A percentile compares a stretch with the other conserved stretches of the same genome.
These are phyloP conservation scores for Phaeophleospora eucalypticola DNA, from an alignment of 2,329 filamentous ascomycete species.

Conservation along the genomic window DNA sequence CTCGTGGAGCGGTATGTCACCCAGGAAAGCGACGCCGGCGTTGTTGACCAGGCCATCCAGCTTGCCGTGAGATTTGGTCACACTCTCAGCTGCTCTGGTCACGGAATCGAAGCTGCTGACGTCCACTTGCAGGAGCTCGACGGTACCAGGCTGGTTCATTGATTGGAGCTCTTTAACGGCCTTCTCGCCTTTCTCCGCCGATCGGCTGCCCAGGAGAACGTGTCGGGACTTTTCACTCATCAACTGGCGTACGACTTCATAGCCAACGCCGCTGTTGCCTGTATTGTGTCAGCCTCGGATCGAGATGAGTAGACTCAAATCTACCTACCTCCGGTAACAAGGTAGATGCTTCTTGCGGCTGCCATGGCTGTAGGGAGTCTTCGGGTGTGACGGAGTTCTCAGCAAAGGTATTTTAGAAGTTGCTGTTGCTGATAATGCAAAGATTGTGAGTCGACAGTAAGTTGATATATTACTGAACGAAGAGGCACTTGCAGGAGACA, in stretches of 20 bases:
- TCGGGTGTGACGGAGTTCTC: too few relatives aligned
- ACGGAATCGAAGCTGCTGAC: slow-evolving; percentile 24
- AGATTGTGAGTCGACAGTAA: too few relatives aligned
- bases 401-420: too few relatives aligned
- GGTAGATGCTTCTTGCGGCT: background rate
- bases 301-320: background rate
- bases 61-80: slow-evolving; percentile 25
- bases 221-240: slow-evolving; percentile 29
- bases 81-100: slow-evolving; percentile 19
- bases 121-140: slow-evolving; percentile 27
- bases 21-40: slow-evolving; percentile 26
- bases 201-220: slow-evolving; percentile 39
- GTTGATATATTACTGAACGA: too few relatives aligned
- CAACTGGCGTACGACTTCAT: slow-evolving; percentile 39
- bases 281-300: background rate
- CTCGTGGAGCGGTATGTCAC: slow-evolving; percentile 23
- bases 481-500: too few relatives aligned
- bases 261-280: slow-evolving; percentile 46
- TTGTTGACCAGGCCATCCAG: slow-evolving; percentile 40
- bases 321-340: background rate
- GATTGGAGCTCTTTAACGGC: slow-evolving; percentile 28
- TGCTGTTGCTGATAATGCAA: too few relatives aligned
- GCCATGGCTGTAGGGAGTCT: too few relatives aligned
- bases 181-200: slow-evolving; percentile 36
- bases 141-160: slow-evolving; percentile 14